These are phyloP conservation scores for Fraxinus angustifolia DNA, from an alignment of 305 asterid genomes.

Conservation along the genomic window DNA sequence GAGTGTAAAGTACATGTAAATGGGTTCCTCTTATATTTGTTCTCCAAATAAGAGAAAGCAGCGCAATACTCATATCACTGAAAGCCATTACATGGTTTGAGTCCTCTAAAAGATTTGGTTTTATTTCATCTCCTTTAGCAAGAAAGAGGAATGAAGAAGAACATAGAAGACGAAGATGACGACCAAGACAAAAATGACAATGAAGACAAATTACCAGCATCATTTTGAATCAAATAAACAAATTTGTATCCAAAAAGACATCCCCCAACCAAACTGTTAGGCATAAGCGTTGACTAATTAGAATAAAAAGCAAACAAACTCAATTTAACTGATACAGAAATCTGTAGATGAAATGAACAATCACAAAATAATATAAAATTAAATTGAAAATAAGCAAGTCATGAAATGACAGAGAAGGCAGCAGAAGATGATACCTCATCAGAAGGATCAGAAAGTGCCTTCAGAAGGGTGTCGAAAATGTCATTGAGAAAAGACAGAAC, in stretches of 20 bases:
- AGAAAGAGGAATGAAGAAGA: background rate
- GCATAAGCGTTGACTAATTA: background rate
- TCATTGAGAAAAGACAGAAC: conserved; percentile 79
- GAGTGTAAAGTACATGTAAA: background rate
- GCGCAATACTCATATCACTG: background rate
- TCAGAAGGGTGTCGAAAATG: conserved; percentile 77
- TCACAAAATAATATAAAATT: background rate
- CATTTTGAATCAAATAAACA: background rate
- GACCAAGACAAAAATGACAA: background rate
- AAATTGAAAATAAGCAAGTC: background rate
- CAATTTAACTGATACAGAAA: background rate
- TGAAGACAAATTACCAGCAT: background rate
- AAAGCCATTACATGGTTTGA: background rate
- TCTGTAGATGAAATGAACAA: background rate
- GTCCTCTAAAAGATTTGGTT: background rate
- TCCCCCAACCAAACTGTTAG: background rate
- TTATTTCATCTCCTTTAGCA: background rate
- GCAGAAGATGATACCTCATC: conserved; percentile 78
- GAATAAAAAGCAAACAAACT: background rate
- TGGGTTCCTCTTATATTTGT: background rate
- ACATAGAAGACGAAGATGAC: background rate
- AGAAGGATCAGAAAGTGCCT: conserved; percentile 93
- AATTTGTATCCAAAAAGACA: background rate
- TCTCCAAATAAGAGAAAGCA: background rate
- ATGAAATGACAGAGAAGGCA: background rate